A percentile compares a stretch with the other conserved stretches of the same genome.
Conservation (phyloP, 352 stramenopile genomes). For the Globisporangium carolinianum region DNA sequence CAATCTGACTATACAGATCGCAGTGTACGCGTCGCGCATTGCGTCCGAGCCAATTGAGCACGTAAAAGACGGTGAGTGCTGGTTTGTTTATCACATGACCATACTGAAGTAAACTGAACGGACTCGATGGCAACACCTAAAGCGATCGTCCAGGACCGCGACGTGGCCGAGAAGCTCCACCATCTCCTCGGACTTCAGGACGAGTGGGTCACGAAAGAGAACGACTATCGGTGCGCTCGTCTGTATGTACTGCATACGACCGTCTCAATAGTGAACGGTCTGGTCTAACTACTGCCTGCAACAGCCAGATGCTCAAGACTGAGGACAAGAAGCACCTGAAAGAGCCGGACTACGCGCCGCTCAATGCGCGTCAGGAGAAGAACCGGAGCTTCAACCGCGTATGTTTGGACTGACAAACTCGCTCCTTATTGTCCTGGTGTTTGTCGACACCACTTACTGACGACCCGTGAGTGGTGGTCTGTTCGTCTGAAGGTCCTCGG, state of each 20-base stretch:
- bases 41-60: slow-evolving; percentile 29
- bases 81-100: not conserved
- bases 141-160: slow-evolving; percentile 56
- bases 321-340: slow-evolving; percentile 87
- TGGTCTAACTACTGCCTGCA: not conserved
- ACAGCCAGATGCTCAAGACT: slow-evolving; percentile 83
- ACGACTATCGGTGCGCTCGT: slow-evolving; percentile 60
- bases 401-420: slow-evolving; percentile 9
- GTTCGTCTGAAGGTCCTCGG: slow-evolving; percentile 29
- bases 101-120: too few species aligned
- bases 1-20: slow-evolving; percentile 16
- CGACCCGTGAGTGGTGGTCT: not conserved
- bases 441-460: too few species aligned
- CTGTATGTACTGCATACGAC: too few species aligned
- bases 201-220: slow-evolving; percentile 81
- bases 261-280: not conserved
- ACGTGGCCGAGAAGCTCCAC: slow-evolving; percentile 43
- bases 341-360: slow-evolving; percentile 53
- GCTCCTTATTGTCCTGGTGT: not conserved
- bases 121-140: not conserved
- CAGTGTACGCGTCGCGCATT: slow-evolving; percentile 25
- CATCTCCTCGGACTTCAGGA: slow-evolving; percentile 48
- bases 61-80: slow-evolving; percentile 48
- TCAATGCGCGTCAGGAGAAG: slow-evolving; percentile 76
- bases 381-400: slow-evolving; percentile 81